A percentile compares a stretch with the other conserved stretches of the same genome.
These are phyloP conservation scores for Mortierella antarctica DNA, from an alignment of 192 early-diverging fungal species.

Conservation along the genomic window DNA sequence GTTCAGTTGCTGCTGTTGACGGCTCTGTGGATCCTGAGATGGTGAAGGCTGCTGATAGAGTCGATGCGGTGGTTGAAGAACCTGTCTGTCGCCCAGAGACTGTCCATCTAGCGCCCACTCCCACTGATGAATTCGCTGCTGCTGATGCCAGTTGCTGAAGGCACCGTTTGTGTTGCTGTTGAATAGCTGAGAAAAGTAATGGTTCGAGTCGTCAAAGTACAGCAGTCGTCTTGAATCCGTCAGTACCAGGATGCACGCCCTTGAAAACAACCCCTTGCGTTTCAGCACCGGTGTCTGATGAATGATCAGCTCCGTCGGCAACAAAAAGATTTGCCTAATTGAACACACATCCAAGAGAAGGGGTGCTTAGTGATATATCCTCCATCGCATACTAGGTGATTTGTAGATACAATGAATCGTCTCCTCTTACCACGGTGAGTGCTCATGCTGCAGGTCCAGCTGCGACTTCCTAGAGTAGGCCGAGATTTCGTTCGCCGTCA, in stretches of 20 bases:
- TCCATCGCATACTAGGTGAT: conserved; percentile 8
- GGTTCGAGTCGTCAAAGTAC: conserved; percentile 68
- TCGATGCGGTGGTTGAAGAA: not conserved
- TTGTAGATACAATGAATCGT: not conserved
- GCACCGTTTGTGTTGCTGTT: conserved; percentile 42
- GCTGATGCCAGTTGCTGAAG: conserved; percentile 34
- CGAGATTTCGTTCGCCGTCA: conserved; percentile 35
- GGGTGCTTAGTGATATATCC: conserved; percentile 4
- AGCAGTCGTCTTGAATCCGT: conserved; percentile 75
- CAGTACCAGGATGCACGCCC: conserved; percentile 70
- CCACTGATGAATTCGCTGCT: conserved; percentile 15
- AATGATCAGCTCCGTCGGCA: conserved; percentile 68
- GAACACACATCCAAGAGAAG: conserved; percentile 25
- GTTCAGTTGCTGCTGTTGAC: conserved; percentile 27
- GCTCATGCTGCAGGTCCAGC: conserved; percentile 24
- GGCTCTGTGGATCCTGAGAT: conserved; percentile 28
- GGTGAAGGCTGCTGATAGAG: conserved; percentile 14
- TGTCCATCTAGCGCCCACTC: not conserved
- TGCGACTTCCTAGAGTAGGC: conserved; percentile 24
- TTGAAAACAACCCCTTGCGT: conserved; percentile 67
- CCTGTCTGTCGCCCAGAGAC: not conserved
- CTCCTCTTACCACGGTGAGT: conserved; percentile 30
- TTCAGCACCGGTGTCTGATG: conserved; percentile 66
- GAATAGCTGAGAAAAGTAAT: conserved; percentile 42
- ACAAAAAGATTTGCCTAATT: conserved; percentile 55